Conservation (phyloP, 768 basidiomycete species). For the Leccinum boreale region DNA sequence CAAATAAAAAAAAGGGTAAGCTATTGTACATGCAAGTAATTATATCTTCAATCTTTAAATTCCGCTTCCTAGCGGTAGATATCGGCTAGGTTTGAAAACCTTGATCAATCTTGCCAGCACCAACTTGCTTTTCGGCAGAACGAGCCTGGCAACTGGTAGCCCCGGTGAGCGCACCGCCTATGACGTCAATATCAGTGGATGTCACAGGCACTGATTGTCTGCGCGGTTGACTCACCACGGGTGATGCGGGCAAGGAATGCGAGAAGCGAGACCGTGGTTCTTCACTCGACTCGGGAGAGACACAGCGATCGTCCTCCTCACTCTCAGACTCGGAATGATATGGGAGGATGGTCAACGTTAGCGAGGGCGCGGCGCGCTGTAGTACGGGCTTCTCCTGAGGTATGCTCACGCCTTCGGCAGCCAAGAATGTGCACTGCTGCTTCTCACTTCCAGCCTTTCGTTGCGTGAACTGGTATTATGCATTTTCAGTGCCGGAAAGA, state of each 20-base stretch:
- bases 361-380: not conserved
- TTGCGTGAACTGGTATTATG: not conserved
- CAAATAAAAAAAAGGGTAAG: not conserved
- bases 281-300: constrained; percentile 7
- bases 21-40: not conserved
- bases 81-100: not conserved
- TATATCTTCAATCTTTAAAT: not conserved
- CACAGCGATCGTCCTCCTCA: not conserved
- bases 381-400: constrained; percentile 11
- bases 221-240: constrained; percentile 12
- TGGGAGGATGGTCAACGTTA: constrained; percentile 1
- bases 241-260: constrained; percentile 11
- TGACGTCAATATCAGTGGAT: not conserved
- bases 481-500: not conserved
- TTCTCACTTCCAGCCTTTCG: not conserved
- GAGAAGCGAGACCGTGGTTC: constrained; percentile 24
- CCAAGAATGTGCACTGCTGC: constrained; percentile 14
- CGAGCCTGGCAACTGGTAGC: not conserved
- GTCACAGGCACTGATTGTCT: not conserved
- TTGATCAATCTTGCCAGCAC: constrained; percentile 13
- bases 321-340: not conserved
- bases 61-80: not conserved
- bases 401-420: constrained; percentile 16
- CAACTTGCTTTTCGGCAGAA: constrained; percentile 10
- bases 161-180: constrained; percentile 4